Evolutionary conservation across 1,284 basidiomycete species (phyloP).

Genomic region (Heterobasidion occidentale): DNA sequence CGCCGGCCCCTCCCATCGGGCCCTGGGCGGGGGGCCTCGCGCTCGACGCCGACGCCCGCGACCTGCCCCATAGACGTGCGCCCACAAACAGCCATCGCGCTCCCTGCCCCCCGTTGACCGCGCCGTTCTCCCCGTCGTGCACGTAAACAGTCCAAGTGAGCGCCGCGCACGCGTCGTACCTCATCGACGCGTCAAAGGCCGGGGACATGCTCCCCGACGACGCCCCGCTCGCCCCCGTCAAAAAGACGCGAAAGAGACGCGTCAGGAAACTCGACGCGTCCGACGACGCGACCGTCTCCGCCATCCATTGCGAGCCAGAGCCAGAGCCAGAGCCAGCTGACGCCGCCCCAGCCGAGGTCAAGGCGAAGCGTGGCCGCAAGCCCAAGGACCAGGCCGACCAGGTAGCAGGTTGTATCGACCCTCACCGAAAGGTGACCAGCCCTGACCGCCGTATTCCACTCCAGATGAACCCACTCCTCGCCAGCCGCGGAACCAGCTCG

Average conservation of each 20-base stretch:
- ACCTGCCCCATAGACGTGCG: slow-evolving; percentile 3
- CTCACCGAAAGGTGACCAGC: too few relatives aligned
- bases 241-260: slow-evolving; percentile 2
- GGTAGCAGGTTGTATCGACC: not conserved
- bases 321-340: not conserved
- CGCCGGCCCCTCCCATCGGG: slow-evolving; percentile 13
- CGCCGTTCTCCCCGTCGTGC: not conserved
- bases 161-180: not conserved
- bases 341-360: not conserved
- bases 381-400: not conserved
- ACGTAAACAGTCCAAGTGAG: not conserved
- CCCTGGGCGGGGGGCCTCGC: not conserved
- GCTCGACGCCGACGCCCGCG: not conserved
- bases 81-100: not conserved
- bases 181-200: not conserved
- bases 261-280: not conserved
- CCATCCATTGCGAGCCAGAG: not conserved
- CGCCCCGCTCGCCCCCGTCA: not conserved
- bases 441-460: not conserved
- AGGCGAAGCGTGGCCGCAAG: not conserved
- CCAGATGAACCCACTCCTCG: not conserved
- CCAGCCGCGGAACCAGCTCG: slow-evolving; percentile 46
- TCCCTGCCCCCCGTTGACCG: not conserved
- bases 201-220: not conserved
- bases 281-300: not conserved